A percentile compares a stretch with the other conserved stretches of the same genome.
phyloP scores from a whole-genome alignment of 805 yeast genomes.

The Candida maris region DNA sequence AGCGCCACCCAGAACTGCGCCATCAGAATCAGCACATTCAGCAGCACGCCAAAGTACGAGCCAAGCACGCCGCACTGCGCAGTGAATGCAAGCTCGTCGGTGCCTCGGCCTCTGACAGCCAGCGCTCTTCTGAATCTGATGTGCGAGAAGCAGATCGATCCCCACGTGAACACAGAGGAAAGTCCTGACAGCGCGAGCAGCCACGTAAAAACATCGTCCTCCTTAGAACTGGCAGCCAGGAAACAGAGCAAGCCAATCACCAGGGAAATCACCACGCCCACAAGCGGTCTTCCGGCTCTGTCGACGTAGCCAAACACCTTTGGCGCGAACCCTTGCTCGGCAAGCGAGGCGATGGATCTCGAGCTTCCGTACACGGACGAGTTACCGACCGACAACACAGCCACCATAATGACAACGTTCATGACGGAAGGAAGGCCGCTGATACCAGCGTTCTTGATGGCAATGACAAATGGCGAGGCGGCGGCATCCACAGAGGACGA shows the following conservation, averaged over 20 bases:
- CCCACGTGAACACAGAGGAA: constrained; percentile 79
- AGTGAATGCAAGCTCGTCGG: constrained; percentile 62
- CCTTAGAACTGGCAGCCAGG: constrained; percentile 55
- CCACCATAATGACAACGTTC: constrained; percentile 68
- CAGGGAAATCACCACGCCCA: constrained; percentile 56
- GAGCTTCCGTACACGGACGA: constrained; percentile 73
- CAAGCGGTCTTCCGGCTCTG: constrained; percentile 72
- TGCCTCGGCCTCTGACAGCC: constrained; percentile 59
- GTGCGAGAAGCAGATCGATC: constrained; percentile 64
- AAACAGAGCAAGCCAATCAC: constrained; percentile 56
- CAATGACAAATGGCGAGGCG: constrained; percentile 76
- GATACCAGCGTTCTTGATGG: constrained; percentile 59
- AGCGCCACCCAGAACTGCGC: constrained; percentile 84
- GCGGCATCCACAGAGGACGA: constrained; percentile 48
- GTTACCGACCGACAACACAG: constrained; percentile 75
- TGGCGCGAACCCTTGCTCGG: constrained; percentile 71
- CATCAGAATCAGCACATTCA: constrained; percentile 58
- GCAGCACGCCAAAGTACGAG: constrained; percentile 54
- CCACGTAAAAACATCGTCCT: constrained; percentile 67
- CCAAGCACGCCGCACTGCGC: constrained; percentile 70
- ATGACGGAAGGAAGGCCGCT: constrained; percentile 66
- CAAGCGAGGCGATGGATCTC: constrained; percentile 63
- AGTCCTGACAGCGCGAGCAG: constrained; percentile 73
- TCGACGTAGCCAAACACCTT: constrained; percentile 63
- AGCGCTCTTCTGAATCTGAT: constrained; percentile 69